Percentiles rank a stretch among this genome's conserved stretches.
phyloP scores from a whole-genome alignment of 148 eudicot genomes.

The Amaranthus palmeri region DNA sequence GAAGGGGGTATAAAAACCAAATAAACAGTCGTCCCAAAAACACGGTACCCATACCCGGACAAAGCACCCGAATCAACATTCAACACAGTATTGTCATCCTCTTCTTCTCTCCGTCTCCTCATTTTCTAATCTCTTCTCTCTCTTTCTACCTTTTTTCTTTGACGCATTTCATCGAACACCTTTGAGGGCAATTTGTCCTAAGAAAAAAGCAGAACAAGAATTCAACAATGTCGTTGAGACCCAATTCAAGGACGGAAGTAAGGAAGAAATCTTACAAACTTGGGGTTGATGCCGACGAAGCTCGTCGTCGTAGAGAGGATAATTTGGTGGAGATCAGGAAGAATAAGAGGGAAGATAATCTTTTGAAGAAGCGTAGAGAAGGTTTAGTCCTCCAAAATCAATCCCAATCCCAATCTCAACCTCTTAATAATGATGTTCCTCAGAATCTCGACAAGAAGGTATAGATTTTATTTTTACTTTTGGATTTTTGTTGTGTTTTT shows the following conservation, averaged over 20 bases:
- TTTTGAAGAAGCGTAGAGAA: conserved; percentile 73
- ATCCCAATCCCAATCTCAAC: conserved; percentile 42
- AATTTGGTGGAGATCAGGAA: conserved; percentile 93
- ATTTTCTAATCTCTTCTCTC: not conserved
- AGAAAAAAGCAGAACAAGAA: not conserved
- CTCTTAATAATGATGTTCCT: conserved; percentile 38
- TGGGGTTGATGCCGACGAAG: conserved; percentile 86
- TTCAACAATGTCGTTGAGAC: conserved; percentile 69
- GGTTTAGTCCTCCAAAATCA: conserved; percentile 48
- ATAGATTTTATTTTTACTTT: not conserved
- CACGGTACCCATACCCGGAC: too few relatives aligned
- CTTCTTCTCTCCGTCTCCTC: not conserved
- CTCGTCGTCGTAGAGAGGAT: conserved; percentile 86
- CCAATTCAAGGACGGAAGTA: conserved; percentile 59
- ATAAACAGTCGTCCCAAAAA: too few relatives aligned
- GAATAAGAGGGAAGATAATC: conserved; percentile 75
- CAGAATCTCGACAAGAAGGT: conserved; percentile 64
- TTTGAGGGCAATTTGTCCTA: conserved; percentile 3
- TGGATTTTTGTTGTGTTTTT: not conserved
- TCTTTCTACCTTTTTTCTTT: conserved; percentile 1
- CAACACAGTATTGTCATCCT: not conserved
- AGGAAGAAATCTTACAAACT: conserved; percentile 80
- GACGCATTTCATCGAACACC: conserved; percentile 19
- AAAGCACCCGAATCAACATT: too few relatives aligned
- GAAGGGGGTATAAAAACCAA: too few relatives aligned